Evolutionary conservation across 1,284 basidiomycete genomes (phyloP).

Genomic region (Ganoderma lingzhi): DNA sequence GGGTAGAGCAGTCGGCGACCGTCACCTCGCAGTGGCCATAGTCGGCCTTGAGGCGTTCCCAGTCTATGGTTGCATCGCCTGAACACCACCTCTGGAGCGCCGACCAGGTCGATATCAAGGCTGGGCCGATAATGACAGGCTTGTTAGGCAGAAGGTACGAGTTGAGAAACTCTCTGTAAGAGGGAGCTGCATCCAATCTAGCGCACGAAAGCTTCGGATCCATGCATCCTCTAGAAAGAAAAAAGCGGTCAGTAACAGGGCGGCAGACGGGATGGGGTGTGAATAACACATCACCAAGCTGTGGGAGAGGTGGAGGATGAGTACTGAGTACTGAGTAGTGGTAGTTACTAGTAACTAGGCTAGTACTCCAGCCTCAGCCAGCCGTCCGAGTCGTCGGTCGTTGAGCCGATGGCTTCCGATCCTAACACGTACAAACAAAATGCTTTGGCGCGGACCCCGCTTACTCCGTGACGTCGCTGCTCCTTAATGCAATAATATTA

Average conservation of each 20-base stretch:
- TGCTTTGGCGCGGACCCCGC: neutral
- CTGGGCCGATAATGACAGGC: slow-evolving; percentile 38
- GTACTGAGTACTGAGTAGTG: no score
- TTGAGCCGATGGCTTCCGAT: slow-evolving; percentile 25
- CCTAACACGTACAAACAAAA: slow-evolving; percentile 14
- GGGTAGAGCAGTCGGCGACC: slow-evolving; percentile 40
- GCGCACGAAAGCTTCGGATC: neutral
- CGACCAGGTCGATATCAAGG: slow-evolving; percentile 37
- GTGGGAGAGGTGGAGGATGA: no score
- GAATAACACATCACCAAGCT: neutral
- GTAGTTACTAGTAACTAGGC: no score
- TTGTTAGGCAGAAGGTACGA: slow-evolving; percentile 37
- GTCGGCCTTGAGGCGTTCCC: slow-evolving; percentile 31
- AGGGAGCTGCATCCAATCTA: slow-evolving; percentile 20
- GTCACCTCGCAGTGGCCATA: slow-evolving; percentile 38
- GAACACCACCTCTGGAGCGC: slow-evolving; percentile 20
- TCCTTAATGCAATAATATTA: no score
- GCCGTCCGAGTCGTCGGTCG: neutral
- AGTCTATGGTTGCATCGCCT: slow-evolving; percentile 30
- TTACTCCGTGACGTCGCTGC: slow-evolving; percentile 11
- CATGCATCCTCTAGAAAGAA: neutral
- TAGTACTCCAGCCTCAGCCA: no score
- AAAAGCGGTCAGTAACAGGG: neutral
- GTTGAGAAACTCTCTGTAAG: slow-evolving; percentile 38
- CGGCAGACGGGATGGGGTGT: no score